Base-by-base conservation (phyloP, 768 basidiomycete species). In the Filobasidium floriforme region DNA sequence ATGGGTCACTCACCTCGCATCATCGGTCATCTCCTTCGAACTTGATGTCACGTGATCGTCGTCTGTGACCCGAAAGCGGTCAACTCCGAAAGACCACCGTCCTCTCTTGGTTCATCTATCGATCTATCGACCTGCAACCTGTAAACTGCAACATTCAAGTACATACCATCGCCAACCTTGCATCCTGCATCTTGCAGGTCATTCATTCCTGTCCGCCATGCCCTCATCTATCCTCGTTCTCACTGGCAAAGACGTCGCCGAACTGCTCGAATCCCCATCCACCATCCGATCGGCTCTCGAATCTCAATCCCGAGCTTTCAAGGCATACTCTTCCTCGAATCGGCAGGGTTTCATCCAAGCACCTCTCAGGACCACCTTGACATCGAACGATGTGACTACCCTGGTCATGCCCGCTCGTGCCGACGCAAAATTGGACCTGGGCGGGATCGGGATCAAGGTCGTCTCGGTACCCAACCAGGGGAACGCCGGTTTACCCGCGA, bases 401-500 rank as follows among this genome's bases (percentile, higher is more conserved):
- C 80, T 96, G 1, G 88, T 91, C 77, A 94, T 94, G 92, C 90
- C 92, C 1, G 85, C 89, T 7, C 83, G 87, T 28, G 80, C 87
- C 11, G 49, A 18, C 22, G 14, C 15, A 3, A 6, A 49, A 18
- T 12, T 5, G 18, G 65, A n/a, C 11, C 64, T 65, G n/a, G 65
- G 49, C 40, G 59, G 88, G 0, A 80, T 87, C 1, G 81, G 73
- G 9, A 68, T 90, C 67, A 93, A 96, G 77, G 83, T 90, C n/a
- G 91, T 90, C 2, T 87, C 85, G 32, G 82, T 91, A 1, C 91
- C 91, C 0, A 80, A 77, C 2, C 69, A 69, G 0, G 62, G 76
- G 0, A 22, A 73, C 1, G 82, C 82, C 54, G 91, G 92, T 0
- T 73, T 94, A 22, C 88, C 90, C 7, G 90, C 83, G 0, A 86